Base-by-base conservation (phyloP, 208 protist species). In the Naegleria lovaniensis region DNA sequence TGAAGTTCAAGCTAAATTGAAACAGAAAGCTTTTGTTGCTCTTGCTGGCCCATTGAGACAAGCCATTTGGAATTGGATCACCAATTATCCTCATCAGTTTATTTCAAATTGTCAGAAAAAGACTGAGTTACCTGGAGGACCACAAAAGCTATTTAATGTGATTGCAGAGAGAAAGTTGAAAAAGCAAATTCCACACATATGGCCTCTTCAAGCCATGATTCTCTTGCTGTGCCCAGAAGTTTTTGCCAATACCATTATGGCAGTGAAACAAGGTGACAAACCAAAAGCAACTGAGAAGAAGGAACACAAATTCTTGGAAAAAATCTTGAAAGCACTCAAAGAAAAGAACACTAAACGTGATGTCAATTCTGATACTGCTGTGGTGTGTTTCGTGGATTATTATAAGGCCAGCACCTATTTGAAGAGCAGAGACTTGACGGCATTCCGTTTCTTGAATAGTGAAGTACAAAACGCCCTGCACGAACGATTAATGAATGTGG, bases 11-110 rank as follows among this genome's bases (percentile, higher is more conserved):
- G 22, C 48, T 13, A 89, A 89, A 89, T 89, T 89, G 13, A 89
- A 89, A 29, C 38, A 33, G 7, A 38, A 58, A 11, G 85, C 85
- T 29, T 41, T 89, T 67, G 33, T 58, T 25, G 41, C 85, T n/a
- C 5, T 89, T 15, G 48, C 48, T 19, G 29, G 4, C 19, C 85
- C 85, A 19, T 67, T 89, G 29, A 33, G 85, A 55, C 22, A 67
- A 67, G 85, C 48, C 19, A 67, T 89, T 67, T 89, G 85, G 85
- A 89, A 89, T 67, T 89, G 51, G 41, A 89, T 89, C 15, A 55
- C 19, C 29, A 89, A 67, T 40, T 67, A 67, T 67, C 85, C 85
- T 25, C 48, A 89, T 43, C 85, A 88, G 38, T 88, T 88, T 29
- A 88, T 88, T 33, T 38, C 4, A 33, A 25, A 39, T 15, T 88